These are phyloP conservation scores for Sporopachydermia quercuum DNA, from an alignment of 805 yeast species.

Conservation along the genomic window DNA sequence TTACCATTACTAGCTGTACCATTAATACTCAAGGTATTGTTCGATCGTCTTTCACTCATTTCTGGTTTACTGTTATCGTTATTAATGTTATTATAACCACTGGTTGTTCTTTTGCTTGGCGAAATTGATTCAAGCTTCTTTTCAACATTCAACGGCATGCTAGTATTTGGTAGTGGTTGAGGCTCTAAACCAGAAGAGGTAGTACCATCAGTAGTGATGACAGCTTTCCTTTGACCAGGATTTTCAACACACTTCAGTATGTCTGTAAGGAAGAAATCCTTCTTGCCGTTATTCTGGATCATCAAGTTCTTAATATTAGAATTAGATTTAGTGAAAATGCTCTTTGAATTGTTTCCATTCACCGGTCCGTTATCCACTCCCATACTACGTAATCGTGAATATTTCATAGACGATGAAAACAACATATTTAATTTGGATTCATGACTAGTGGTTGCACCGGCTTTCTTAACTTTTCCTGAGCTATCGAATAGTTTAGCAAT, in stretches of 20 bases:
- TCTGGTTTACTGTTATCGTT: neutral
- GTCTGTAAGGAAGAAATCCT: neutral
- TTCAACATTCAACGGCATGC: neutral
- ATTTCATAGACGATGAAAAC: neutral
- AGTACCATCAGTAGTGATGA: neutral
- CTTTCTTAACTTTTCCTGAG: neutral
- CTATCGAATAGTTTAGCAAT: neutral
- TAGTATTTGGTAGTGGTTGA: neutral
- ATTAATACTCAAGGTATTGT: neutral
- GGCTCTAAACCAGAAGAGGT: neutral
- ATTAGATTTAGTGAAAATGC: neutral
- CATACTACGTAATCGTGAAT: neutral
- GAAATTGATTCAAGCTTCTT: too few relatives aligned
- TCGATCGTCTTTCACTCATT: neutral
- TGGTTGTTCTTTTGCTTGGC: too few relatives aligned
- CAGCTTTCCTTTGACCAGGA: neutral
- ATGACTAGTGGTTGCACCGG: neutral
- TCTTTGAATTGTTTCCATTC: neutral
- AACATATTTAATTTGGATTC: neutral
- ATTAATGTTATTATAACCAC: neutral
- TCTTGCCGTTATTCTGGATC: conserved; percentile 1
- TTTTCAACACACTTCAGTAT: neutral
- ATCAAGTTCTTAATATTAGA: neutral
- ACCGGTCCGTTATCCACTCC: neutral
- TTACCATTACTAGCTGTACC: neutral